phyloP scores from a whole-genome alignment of 768 basidiomycete genomes.

The Steccherinum ochraceum region DNA sequence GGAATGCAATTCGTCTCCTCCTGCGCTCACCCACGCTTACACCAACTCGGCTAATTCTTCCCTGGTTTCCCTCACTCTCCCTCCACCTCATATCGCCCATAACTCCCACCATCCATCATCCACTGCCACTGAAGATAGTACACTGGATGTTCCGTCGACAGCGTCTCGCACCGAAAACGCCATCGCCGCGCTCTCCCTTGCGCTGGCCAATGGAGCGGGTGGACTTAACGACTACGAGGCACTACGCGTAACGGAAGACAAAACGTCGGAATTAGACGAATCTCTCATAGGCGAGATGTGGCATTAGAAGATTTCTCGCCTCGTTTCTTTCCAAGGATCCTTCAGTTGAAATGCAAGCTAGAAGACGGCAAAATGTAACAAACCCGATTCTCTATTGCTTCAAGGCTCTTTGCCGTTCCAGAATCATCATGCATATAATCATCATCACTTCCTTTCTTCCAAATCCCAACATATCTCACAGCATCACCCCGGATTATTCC shows the following conservation, averaged over 20 bases:
- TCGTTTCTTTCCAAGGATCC: not conserved
- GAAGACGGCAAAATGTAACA: not conserved
- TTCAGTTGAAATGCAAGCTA: too few species aligned
- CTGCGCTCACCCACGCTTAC: slow-evolving; percentile 29
- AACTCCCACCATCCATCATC: not conserved
- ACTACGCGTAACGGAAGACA: slow-evolving; percentile 32
- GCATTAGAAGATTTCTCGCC: slow-evolving; percentile 28
- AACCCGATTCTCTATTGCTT: too few species aligned
- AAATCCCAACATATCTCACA: too few species aligned
- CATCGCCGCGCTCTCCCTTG: slow-evolving; percentile 50
- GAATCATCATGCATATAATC: too few species aligned
- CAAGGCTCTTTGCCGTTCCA: too few species aligned
- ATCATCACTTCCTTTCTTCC: too few species aligned
- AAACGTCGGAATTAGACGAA: slow-evolving; percentile 27
- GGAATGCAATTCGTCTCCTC: slow-evolving; percentile 9
- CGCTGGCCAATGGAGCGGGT: slow-evolving; percentile 60
- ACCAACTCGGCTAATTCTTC: slow-evolving; percentile 35
- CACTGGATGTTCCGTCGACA: slow-evolving; percentile 15
- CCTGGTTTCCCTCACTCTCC: slow-evolving; percentile 28
- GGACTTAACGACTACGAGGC: slow-evolving; percentile 52
- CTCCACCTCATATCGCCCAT: not conserved
- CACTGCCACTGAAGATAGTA: slow-evolving; percentile 1
- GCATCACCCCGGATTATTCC: too few species aligned
- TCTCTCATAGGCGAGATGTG: slow-evolving; percentile 55
- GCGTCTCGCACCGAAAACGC: slow-evolving; percentile 52